A percentile compares a stretch with the other conserved stretches of the same genome.
phyloP scores from a whole-genome alignment of 2,329 filamentous ascomycete genomes.

The Mycosphaerella sp. region DNA sequence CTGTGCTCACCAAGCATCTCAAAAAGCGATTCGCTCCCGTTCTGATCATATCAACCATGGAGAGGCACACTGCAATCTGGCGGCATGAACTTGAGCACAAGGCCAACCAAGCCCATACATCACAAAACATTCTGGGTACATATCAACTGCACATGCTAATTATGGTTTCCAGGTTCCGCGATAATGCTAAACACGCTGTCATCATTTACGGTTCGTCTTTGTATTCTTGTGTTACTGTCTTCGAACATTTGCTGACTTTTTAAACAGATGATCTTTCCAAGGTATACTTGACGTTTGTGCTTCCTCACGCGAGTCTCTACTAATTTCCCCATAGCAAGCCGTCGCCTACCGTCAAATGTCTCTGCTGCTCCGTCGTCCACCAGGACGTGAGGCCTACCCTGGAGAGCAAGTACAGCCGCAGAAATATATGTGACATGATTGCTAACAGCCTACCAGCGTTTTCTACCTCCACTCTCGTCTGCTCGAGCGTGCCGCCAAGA shows the following conservation, averaged over 20 bases:
- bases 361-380: conserved; percentile 91
- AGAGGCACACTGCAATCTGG: no score
- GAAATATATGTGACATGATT: conserved; percentile 3
- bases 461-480: conserved; percentile 99
- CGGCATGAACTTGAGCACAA: no score
- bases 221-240: neutral
- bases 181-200: conserved; percentile 54
- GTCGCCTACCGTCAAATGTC: conserved; percentile 79
- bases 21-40: no score
- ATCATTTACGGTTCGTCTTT: neutral
- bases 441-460: conserved; percentile 48
- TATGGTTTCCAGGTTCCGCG: conserved; percentile 55
- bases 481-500: conserved; percentile 98
- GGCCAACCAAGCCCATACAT: no score
- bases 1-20: no score
- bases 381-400: conserved; percentile 98
- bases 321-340: conserved; percentile 64
- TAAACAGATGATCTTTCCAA: conserved; percentile 74
- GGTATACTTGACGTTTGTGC: conserved; percentile 27
- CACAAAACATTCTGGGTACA: neutral
- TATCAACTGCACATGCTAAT: neutral
- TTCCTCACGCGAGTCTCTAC: neutral
- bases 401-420: conserved; percentile 59
- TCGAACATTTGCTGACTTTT: neutral
- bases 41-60: no score